Evolutionary conservation across 306 rosid species (phyloP).

Genomic region (Cercis canadensis): DNA sequence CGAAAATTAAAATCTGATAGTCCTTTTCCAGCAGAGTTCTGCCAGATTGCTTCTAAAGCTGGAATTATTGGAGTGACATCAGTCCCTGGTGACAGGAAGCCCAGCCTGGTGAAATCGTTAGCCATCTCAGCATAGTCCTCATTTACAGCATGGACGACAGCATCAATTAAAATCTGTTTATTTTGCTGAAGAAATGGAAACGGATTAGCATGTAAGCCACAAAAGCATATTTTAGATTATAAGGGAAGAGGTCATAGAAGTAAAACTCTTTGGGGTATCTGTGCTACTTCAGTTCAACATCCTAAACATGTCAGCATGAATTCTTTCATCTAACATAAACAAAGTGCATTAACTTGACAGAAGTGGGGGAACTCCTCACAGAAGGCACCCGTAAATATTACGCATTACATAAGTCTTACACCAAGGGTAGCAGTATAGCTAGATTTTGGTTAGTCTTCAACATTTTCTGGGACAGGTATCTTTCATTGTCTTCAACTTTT

Average conservation of each 20-base stretch:
- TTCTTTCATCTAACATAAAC: slow-evolving; percentile 1
- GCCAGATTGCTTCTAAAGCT: slow-evolving; percentile 99
- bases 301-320: background rate
- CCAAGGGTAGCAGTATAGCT: background rate
- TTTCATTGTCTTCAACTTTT: background rate
- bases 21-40: slow-evolving; percentile 97
- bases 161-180: slow-evolving; percentile 94
- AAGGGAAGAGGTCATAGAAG: slow-evolving; percentile 8
- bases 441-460: background rate
- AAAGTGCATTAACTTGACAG: slow-evolving; percentile 10
- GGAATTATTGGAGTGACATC: slow-evolving; percentile 97
- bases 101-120: slow-evolving; percentile 95
- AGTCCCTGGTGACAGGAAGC: slow-evolving; percentile 94
- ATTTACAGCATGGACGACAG: slow-evolving; percentile 98
- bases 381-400: slow-evolving; percentile 5
- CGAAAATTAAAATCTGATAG: slow-evolving; percentile 93
- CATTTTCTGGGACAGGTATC: slow-evolving; percentile 6
- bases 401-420: slow-evolving; percentile 3
- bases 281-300: background rate
- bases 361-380: background rate
- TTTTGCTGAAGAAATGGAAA: slow-evolving; percentile 75
- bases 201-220: slow-evolving; percentile 34
- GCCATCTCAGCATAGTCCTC: slow-evolving; percentile 99
- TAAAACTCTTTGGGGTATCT: background rate
- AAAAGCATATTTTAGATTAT: slow-evolving; percentile 6